A percentile compares a stretch with the other conserved stretches of the same genome.
Evolutionary conservation across 768 basidiomycete species (phyloP).

Genomic region (Trametes coccinea): DNA sequence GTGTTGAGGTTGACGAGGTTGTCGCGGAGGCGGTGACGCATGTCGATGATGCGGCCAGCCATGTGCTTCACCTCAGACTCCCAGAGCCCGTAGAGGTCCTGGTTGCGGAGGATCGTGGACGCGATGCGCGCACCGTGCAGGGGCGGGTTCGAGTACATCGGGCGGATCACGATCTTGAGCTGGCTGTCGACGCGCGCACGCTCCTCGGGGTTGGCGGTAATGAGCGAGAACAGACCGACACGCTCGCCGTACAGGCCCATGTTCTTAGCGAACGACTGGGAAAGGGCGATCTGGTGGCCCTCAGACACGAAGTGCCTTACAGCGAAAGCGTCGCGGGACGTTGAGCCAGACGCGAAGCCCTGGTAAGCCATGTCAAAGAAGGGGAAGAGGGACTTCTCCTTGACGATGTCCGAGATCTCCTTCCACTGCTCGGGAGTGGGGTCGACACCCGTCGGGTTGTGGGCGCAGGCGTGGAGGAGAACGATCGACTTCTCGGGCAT

Average conservation of each 20-base stretch:
- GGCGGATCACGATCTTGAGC: slow-evolving; percentile 91
- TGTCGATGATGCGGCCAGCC: slow-evolving; percentile 92
- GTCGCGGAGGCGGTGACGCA: slow-evolving; percentile 83
- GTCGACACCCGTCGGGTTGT: slow-evolving; percentile 99
- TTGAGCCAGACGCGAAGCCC: slow-evolving; percentile 95
- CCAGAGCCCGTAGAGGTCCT: slow-evolving; percentile 83
- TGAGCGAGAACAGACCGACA: slow-evolving; percentile 93
- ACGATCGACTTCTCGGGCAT: slow-evolving; percentile 83
- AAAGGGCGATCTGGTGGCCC: slow-evolving; percentile 87
- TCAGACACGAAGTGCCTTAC: slow-evolving; percentile 90
- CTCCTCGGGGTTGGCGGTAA: slow-evolving; percentile 66
- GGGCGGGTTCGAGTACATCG: slow-evolving; percentile 98
- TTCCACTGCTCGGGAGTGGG: slow-evolving; percentile 93
- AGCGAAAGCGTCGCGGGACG: slow-evolving; percentile 89
- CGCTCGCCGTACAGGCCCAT: slow-evolving; percentile 99
- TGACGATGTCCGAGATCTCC: slow-evolving; percentile 82
- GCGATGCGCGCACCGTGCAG: slow-evolving; percentile 87
- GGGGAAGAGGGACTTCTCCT: slow-evolving; percentile 90
- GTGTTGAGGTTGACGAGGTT: slow-evolving; percentile 79
- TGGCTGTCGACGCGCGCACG: slow-evolving; percentile 90
- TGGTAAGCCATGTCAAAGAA: slow-evolving; percentile 99
- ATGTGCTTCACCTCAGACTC: slow-evolving; percentile 91
- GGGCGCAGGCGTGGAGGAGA: slow-evolving; percentile 94
- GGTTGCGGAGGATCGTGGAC: slow-evolving; percentile 74
- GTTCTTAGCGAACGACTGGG: slow-evolving; percentile 98